Conservation (phyloP, 176 grass and related monocot genomes). For the Panicum miliaceum region DNA sequence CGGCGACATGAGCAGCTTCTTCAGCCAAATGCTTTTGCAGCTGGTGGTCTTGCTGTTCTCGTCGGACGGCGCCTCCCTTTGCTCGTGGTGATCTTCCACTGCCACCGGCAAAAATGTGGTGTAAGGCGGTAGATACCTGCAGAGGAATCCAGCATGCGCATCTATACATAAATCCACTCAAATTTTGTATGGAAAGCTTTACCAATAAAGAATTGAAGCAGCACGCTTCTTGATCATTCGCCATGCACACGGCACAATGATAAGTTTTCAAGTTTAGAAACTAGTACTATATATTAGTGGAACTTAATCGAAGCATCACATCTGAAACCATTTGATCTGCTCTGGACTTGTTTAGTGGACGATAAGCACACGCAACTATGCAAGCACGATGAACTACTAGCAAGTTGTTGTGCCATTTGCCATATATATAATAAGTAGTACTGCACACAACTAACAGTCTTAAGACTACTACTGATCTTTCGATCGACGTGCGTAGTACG, state of each 20-base stretch:
- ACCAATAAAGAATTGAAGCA: no score
- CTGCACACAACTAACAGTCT: background rate
- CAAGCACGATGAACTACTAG: background rate
- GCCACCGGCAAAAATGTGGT: conserved; percentile 46
- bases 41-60: conserved; percentile 17
- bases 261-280: no score
- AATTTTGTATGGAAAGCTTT: background rate
- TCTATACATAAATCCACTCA: background rate
- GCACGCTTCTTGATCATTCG: no score
- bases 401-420: background rate
- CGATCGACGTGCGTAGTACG: background rate
- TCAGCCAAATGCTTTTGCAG: conserved; percentile 34
- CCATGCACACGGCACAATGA: no score
- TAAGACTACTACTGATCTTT: background rate
- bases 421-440: no score
- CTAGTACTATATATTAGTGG: background rate
- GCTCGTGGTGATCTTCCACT: background rate
- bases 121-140: conserved; percentile 78
- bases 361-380: background rate
- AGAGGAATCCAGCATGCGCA: background rate
- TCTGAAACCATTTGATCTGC: background rate
- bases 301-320: background rate
- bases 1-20: conserved; percentile 57
- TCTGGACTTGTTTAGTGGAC: background rate
- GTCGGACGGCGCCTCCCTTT: background rate